Evolutionary conservation across 352 stramenopile genomes (phyloP), one percentile per base, ranked within the genome.

Genomic region (Phytophthora pini): DNA sequence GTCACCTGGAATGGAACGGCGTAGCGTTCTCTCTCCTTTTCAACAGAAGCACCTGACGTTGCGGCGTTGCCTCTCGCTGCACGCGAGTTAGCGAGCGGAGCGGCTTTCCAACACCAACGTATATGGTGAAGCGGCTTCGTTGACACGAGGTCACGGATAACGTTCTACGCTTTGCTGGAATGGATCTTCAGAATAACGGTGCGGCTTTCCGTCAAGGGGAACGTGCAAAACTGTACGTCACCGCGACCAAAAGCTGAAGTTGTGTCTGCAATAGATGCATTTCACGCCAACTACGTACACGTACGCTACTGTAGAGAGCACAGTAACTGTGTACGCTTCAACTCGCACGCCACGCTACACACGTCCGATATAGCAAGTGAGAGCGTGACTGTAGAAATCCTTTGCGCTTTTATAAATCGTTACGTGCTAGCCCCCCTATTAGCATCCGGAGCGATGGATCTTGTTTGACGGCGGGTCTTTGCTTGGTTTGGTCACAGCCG

Each of bases 301-400:
- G 27, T 22, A 7, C 53, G 44, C 13, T 26, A 22, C 20, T 27
- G 3, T n/a, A 61, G 55, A 62, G 55, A 62, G 55, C 43, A 26
- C 20, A 62, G 43, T 47, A 62, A 46, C 13, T 15, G 15, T 43
- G 13, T 24, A n/a, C 7, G 5, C 24, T 20, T 36, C 31, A 36
- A 36, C 31, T 36, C 31, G 31, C 31, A 36, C 31, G 31, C 31
- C 31, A 36, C 31, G 31, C 31, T 36, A 36, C 31, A 36, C 31
- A 36, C 31, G 9, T 36, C 31, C 31, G 31, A 36, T 36, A 13
- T 36, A 36, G 31, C 31, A 36, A 36, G 31, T 36, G 36, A 34
- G 12, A 17, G 64, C 51, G 47, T 68, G 59, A 73, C 59, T 69
- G 20, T 73, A 44, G 46, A 69, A 73, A 73, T 54, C 4, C 15